Evolutionary conservation across 306 rosid genomes (phyloP), one percentile per base, ranked within the genome.

Genomic region (Cicer yamashitae): DNA sequence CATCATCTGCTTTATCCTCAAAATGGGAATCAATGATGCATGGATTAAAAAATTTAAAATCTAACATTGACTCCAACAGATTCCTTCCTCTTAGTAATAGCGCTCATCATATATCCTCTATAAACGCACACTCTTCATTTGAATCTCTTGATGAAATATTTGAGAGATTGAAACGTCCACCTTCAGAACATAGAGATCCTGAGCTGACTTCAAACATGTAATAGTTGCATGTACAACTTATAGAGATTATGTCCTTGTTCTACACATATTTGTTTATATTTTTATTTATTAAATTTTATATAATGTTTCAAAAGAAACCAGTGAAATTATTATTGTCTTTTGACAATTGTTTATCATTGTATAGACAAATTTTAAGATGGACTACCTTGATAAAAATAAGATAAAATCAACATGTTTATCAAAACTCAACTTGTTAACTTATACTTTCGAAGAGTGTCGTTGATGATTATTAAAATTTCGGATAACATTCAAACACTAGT

Each of bases 91-190:
- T 87, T 72, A 73, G 63, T 71, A 89, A 87, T 78, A 60, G 10
- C 37, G 67, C 15, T 75, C 57, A 44, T 66, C 96, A 78, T 6
- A 90, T 69, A 39, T 70, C 85, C 13, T 71, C 71, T 73, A 43
- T 79, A 11, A 71, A 80, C 10, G 30, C 89, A 38, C 88, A 69
- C 9, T 61, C 91, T 70, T 87, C 97, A 17, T 72, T 77, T 3
- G 94, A 87, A 77, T 91, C 98, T 17, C 97, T 93, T 2, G 98
- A 93, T 62, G 97, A 93, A 25, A 93, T 93, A 79, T 93, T 93
- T 59, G 92, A 89, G 76, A 87, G 90, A 84, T 70, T 93, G 82
- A 88, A 88, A 79, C 90, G 70, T 60, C 94, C 92, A 1, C 85
- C 86, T 38, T 37, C 70, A 4, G 88, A 86, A 34, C 73, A 72